phyloP scores from a whole-genome alignment of 1,284 basidiomycete genomes.

The Apiotrichum veenhuisii region DNA sequence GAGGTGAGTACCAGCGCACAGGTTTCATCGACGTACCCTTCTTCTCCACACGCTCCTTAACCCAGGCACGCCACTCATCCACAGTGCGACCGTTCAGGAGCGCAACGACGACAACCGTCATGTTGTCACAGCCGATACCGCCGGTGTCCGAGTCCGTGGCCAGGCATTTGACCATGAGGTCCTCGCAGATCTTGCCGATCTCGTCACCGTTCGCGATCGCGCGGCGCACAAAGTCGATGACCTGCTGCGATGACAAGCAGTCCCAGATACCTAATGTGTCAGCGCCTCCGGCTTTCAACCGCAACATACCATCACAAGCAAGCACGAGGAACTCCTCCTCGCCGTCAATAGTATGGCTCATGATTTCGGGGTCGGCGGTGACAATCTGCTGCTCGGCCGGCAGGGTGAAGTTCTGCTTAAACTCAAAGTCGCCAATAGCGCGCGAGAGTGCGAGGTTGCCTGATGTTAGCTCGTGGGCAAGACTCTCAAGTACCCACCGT shows the following conservation, averaged over 20 bases:
- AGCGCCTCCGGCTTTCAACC: conserved; percentile 4
- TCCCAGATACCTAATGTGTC: conserved; percentile 86
- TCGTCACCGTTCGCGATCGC: conserved; percentile 76
- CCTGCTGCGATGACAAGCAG: conserved; percentile 88
- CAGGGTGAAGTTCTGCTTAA: conserved; percentile 86
- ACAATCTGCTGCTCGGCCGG: conserved; percentile 89
- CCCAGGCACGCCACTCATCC: conserved; percentile 91
- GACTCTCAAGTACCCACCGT: conserved; percentile 60
- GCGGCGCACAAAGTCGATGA: conserved; percentile 81
- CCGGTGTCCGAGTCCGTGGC: conserved; percentile 90
- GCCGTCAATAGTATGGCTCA: conserved; percentile 68
- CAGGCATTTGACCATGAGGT: conserved; percentile 88
- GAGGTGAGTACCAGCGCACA: background rate
- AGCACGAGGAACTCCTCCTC: conserved; percentile 96
- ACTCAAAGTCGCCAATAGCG: conserved; percentile 97
- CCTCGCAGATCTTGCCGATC: conserved; percentile 77
- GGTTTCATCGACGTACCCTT: conserved; percentile 59
- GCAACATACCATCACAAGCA: conserved; percentile 83
- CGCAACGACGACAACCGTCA: conserved; percentile 92
- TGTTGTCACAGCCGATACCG: conserved; percentile 98
- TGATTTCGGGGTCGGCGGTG: conserved; percentile 90
- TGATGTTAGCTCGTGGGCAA: conserved; percentile 40
- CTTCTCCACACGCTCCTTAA: conserved; percentile 75
- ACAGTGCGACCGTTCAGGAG: conserved; percentile 79
- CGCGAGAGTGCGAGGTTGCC: conserved; percentile 94